phyloP scores from a whole-genome alignment of 768 basidiomycete genomes.

The Mycena olivaceomarginata region DNA sequence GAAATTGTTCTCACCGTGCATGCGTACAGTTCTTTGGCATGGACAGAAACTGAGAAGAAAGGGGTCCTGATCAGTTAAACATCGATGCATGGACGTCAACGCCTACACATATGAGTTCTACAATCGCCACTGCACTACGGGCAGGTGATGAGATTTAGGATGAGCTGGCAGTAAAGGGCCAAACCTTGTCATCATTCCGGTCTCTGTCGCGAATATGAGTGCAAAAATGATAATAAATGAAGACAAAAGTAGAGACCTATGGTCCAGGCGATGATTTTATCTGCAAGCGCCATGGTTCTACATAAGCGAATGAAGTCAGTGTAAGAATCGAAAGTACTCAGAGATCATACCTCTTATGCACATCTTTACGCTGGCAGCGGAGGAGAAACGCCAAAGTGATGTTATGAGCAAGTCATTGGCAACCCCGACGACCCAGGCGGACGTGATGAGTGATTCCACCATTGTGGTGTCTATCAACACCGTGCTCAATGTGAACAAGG shows the following conservation, averaged over 20 bases:
- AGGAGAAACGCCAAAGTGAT: constrained; percentile 15
- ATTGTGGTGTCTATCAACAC: background rate
- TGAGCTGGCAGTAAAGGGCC: background rate
- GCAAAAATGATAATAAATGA: background rate
- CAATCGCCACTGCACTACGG: constrained; percentile 8
- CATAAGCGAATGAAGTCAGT: background rate
- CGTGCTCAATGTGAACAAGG: background rate
- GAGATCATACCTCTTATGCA: constrained; percentile 5
- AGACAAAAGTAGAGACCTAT: constrained; percentile 16
- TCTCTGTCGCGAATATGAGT: constrained; percentile 22
- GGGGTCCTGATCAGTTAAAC: background rate
- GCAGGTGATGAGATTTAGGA: background rate
- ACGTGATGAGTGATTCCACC: background rate
- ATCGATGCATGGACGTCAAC: background rate
- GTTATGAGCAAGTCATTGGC: constrained; percentile 12
- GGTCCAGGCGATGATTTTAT: constrained; percentile 25
- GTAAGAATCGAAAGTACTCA: background rate
- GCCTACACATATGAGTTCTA: constrained; percentile 8
- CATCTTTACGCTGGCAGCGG: background rate
- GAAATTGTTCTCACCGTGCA: background rate
- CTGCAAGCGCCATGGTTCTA: constrained; percentile 14
- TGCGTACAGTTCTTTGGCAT: constrained; percentile 17
- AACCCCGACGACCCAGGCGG: constrained; percentile 1
- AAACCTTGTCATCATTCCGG: constrained; percentile 29
- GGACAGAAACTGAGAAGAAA: constrained; percentile 13